phyloP scores from a whole-genome alignment of 1,284 basidiomycete genomes.

The Somion occarium region DNA sequence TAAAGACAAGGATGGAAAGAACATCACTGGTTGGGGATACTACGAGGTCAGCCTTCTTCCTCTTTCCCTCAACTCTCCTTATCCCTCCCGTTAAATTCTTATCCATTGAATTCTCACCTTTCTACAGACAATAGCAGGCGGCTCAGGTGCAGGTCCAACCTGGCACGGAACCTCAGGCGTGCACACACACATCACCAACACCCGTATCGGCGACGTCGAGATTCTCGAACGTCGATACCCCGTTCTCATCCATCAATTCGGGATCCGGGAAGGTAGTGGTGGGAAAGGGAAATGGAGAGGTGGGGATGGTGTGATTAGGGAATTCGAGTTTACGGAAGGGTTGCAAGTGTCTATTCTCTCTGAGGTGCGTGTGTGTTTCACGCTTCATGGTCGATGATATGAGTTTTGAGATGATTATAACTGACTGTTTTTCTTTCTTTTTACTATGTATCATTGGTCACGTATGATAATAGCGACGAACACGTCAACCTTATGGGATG shows the following conservation, averaged over 20 bases:
- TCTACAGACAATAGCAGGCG: slow-evolving; percentile 90
- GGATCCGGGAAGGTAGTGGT: slow-evolving; percentile 71
- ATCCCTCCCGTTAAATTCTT: slow-evolving; percentile 7
- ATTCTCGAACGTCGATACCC: slow-evolving; percentile 91
- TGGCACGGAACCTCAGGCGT: slow-evolving; percentile 92
- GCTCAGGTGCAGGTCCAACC: slow-evolving; percentile 84
- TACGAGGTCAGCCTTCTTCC: slow-evolving; percentile 64
- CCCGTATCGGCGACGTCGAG: slow-evolving; percentile 89
- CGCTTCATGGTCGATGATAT: too few species aligned
- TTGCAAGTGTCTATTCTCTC: slow-evolving; percentile 87
- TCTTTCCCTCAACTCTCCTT: slow-evolving; percentile 2
- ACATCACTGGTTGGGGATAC: slow-evolving; percentile 86
- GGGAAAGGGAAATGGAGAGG: slow-evolving; percentile 79
- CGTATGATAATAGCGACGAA: slow-evolving; percentile 57
- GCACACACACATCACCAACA: slow-evolving; percentile 92
- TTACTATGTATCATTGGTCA: neutral
- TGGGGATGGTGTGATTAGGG: slow-evolving; percentile 85
- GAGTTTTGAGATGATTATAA: too few species aligned
- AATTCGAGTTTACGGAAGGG: slow-evolving; percentile 83
- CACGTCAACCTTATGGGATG: slow-evolving; percentile 86
- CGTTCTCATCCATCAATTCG: slow-evolving; percentile 81
- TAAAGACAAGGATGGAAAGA: slow-evolving; percentile 76
- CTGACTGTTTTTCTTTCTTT: neutral
- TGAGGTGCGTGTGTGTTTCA: slow-evolving; percentile 46
- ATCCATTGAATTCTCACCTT: too few species aligned